Evolutionary conservation across 2,329 filamentous ascomycete species (phyloP).

Genomic region (Colletotrichum karsti): DNA sequence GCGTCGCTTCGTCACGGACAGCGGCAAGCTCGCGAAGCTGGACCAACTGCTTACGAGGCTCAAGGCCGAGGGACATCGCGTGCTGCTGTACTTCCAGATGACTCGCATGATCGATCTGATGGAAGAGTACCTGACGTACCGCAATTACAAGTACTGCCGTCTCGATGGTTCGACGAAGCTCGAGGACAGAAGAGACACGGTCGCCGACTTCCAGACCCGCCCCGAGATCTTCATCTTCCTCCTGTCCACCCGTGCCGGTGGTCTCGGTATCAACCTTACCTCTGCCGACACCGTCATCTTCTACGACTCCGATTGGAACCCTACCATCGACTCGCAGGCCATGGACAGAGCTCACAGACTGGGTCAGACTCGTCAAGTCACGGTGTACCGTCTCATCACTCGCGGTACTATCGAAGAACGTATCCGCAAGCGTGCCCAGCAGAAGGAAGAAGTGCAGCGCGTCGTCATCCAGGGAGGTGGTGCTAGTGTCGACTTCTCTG

Average conservation of each 20-base stretch:
- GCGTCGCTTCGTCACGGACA: slow-evolving; percentile 97
- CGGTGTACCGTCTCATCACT: slow-evolving; percentile 97
- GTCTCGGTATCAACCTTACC: slow-evolving; percentile 96
- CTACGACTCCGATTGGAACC: slow-evolving; percentile 99
- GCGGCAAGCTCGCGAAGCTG: slow-evolving; percentile 91
- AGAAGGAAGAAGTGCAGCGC: slow-evolving; percentile 98
- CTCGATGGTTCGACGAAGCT: slow-evolving; percentile 97
- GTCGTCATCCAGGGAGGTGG: slow-evolving; percentile 95
- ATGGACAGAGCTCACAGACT: slow-evolving; percentile 99
- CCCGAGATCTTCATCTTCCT: slow-evolving; percentile 98
- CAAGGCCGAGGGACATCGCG: slow-evolving; percentile 91
- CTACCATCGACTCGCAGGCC: slow-evolving; percentile 97
- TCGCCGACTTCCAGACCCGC: slow-evolving; percentile 93
- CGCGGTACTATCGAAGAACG: slow-evolving; percentile 97
- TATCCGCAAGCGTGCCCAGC: slow-evolving; percentile 93
- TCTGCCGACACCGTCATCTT: slow-evolving; percentile 98
- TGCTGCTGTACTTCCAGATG: slow-evolving; percentile 99
- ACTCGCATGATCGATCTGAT: slow-evolving; percentile 99
- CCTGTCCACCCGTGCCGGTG: slow-evolving; percentile 93
- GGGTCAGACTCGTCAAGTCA: slow-evolving; percentile 94
- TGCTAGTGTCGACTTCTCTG: slow-evolving; percentile 95
- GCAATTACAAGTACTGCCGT: slow-evolving; percentile 98
- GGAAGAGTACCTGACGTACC: slow-evolving; percentile 98
- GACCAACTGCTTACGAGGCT: slow-evolving; percentile 88
- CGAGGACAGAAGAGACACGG: slow-evolving; percentile 95